Evolutionary conservation across 805 yeast genomes (phyloP), one percentile per base, ranked within the genome.

Genomic region (Cyberlindnera samutprakarnensis): DNA sequence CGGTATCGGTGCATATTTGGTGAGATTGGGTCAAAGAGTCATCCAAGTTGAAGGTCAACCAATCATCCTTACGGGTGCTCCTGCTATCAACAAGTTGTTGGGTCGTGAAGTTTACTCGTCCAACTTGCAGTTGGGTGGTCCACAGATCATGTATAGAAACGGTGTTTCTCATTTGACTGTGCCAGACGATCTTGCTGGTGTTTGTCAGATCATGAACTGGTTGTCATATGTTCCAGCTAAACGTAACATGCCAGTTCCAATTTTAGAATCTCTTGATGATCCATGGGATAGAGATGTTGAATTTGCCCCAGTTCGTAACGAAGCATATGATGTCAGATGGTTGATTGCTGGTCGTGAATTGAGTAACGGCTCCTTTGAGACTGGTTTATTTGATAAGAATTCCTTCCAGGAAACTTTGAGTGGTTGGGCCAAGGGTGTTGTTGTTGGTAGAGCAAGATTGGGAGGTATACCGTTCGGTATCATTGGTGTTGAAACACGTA

Each of bases 381-480:
- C 68, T 39, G 99, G 99, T 66, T 59, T 92, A 58, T 94, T 92
- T 48, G 99, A 92, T 64, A 79, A 75, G 57, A 80, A 67, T 40
- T 88, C 97, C 6, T 92, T 92, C 82, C 90, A 78, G 56, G 99
- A 92, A 64, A 87, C 97, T 9, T 71, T 92, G 37, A 78, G 90
- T 19, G 99, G 98, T 19, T 92, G 99, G 99, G 98, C 99, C 31
- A 79, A 75, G 54, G 96, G 96, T 68, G 97, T 94, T 41, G 95
- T 90, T 50, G 94, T 90, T 44, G 99, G 99, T 54, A 81, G 99
- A 65, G 98, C 98, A 21, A 80, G 98, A 57, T 69, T 92, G 32
- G 98, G 98, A 50, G 99, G 99, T 70, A 87, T 92, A 50, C 98
- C 99, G 47, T 72, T 92, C 57, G 99, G 99, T 71, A 94, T 92